Evolutionary conservation across 2,329 filamentous ascomycete species (phyloP).

Genomic region (Magnaporthiopsis rhizophila): DNA sequence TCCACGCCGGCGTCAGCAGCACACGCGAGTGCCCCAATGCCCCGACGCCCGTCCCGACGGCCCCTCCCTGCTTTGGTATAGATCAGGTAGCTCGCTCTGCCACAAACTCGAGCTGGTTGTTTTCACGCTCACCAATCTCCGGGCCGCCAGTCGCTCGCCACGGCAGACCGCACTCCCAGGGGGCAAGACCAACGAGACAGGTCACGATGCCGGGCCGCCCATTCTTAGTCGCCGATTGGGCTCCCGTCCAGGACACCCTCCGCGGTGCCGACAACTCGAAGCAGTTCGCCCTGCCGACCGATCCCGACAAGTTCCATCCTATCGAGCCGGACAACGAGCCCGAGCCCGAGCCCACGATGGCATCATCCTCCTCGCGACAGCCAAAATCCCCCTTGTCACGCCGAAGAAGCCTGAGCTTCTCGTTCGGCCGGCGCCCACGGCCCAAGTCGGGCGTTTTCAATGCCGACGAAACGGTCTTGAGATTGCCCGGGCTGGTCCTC

Average conservation of each 20-base stretch:
- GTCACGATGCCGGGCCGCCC: constrained; percentile 15
- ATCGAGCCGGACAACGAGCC: constrained; percentile 5
- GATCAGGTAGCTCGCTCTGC: background rate
- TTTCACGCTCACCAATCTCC: background rate
- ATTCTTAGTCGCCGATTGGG: constrained; percentile 33
- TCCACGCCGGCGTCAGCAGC: background rate
- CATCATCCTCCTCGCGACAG: constrained; percentile 19
- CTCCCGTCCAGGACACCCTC: constrained; percentile 34
- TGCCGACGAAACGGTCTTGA: constrained; percentile 21
- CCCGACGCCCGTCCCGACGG: background rate
- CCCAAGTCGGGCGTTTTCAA: constrained; percentile 34
- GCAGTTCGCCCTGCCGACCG: constrained; percentile 2
- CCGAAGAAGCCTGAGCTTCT: constrained; percentile 41
- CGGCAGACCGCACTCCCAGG: background rate
- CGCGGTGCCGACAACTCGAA: constrained; percentile 21
- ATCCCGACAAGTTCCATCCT: constrained; percentile 4
- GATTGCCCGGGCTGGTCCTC: constrained; percentile 17
- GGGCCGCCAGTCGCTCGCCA: background rate
- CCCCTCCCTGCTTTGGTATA: background rate
- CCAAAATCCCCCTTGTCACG: constrained; percentile 13
- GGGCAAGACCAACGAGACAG: background rate
- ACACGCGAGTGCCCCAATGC: background rate
- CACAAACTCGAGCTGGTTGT: background rate
- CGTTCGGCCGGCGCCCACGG: constrained; percentile 38
- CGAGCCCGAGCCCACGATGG: constrained; percentile 10